Percentiles rank a stretch among this genome's conserved stretches.
Conservation (phyloP, 2,329 filamentous ascomycete species). For the Didymella pomorum region DNA sequence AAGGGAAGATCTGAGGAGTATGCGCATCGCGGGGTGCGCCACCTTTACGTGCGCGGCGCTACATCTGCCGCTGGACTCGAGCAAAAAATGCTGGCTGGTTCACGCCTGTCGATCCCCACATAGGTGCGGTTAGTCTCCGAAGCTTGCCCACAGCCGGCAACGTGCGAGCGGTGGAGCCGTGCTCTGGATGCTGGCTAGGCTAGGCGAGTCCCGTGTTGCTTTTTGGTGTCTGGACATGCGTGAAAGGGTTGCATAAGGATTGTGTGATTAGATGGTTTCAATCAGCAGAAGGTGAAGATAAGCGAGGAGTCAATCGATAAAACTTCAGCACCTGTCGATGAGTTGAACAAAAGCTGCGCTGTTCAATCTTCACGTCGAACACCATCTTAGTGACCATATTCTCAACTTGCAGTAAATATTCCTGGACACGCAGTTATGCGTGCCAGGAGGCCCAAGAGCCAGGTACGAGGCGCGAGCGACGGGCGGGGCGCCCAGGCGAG, state of each 20-base stretch:
- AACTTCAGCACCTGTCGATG: neutral
- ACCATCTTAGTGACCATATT: constrained; percentile 10
- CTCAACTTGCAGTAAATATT: constrained; percentile 21
- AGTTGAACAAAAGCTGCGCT: neutral
- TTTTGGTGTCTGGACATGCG: constrained; percentile 31
- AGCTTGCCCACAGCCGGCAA: constrained; percentile 23
- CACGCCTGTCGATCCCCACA: constrained; percentile 37
- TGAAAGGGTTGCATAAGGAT: constrained; percentile 9
- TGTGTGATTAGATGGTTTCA: constrained; percentile 3
- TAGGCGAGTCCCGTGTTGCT: constrained; percentile 35
- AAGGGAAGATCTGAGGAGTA: constrained; percentile 3
- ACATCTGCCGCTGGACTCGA: constrained; percentile 14
- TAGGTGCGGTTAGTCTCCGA: constrained; percentile 30
- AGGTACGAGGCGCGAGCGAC: constrained; percentile 20
- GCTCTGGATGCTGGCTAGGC: constrained; percentile 29
- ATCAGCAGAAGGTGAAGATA: neutral
- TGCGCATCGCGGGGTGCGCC: constrained; percentile 26
- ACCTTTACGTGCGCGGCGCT: constrained; percentile 30
- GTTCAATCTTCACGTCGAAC: neutral
- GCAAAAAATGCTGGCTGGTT: constrained; percentile 36
- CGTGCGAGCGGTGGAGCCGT: constrained; percentile 20
- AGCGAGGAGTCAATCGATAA: neutral
- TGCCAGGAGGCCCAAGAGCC: constrained; percentile 22
- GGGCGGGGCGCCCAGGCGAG: constrained; percentile 16
- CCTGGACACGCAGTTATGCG: constrained; percentile 14